Evolutionary conservation across 441 rosid genomes (phyloP), one percentile per base, ranked within the genome.

Genomic region (Manihot esculenta): DNA sequence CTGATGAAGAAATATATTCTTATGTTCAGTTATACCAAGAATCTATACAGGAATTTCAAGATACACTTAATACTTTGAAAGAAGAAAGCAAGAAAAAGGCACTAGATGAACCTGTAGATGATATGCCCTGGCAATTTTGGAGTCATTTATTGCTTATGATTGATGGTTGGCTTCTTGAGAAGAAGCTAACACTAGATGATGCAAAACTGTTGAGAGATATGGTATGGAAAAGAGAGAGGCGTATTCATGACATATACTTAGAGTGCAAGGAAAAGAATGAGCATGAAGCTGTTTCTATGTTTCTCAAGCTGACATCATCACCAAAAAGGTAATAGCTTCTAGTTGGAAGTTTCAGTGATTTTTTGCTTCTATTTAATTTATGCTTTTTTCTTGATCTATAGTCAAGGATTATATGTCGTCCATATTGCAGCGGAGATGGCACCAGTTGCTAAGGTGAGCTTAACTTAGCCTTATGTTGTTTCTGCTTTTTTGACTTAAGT

Each of bases 391-490:
- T 78, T 87, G 76, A 62, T 84, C 76, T 85, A 80, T 87, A 95
- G 99, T 84, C 73, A 90, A 79, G 95, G 96, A 85, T 85, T 93
- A 85, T 79, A 88, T 80, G 80, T 95, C 76, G 78, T 95, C 76
- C 97, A 93, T 78, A 88, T 95, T 72, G 98, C 96, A 62, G 99
- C 95, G 67, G 99, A 93, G 84, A 87, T 95, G 95, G 99, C 99
- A 73, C 99, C 99, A 64, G 93, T 89, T 79, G 99, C 99, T 78
- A 95, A 95, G 96, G 99, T 91, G 71, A 83, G 85, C 69, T 79
- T 57, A 53, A 79, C 63, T 66, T 66, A 55, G 24, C 69, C 74
- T 69, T 64, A 55, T 15, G 5, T 72, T 35, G 44, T 12, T 58
- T 63, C 68, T 70, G 26, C 21, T 76, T 56, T 69, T 20, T 72